Evolutionary conservation across 1,284 basidiomycete genomes (phyloP), one percentile per base, ranked within the genome.

Genomic region (Apiotrichum sp.): DNA sequence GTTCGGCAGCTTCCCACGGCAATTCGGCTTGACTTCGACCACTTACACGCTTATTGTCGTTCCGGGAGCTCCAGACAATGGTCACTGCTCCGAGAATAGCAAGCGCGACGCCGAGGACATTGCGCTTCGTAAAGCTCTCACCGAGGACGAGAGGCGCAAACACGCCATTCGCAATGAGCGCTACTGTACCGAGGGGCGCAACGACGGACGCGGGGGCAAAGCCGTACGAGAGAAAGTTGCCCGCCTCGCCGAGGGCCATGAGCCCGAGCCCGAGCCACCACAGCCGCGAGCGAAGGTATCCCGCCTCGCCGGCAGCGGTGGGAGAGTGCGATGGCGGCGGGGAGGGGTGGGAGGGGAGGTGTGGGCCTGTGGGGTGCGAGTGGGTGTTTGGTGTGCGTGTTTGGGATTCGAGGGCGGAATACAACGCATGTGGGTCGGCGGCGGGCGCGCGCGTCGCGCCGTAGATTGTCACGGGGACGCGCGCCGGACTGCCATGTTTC

Each of bases 261-360:
- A 97, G 79, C 10, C 84, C 67, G 60, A 98, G 86, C 0, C 95
- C 95, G 6, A 83, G 67, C 91, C 93, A 96, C 93, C 93, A 98
- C 58, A 93, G 69, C 69, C 85, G 89, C 6, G 87, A 89, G 63
- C 81, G 84, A 16, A 97, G 78, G 74, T 93, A 95, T 56, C 83
- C 83, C 10, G 70, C 68, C 51, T 76, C 71, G 31, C 62, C 59
- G 16, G 32, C 65, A n/a, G n/a, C n/a, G n/a, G n/a, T n/a, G n/a
- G n/a, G n/a, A 63, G 32, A 50, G 44, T n/a, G 34, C 52, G 43
- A 55, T 16, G 41, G 41, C 7, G 41, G 16, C 55, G 47, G 47
- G 47, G 7, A 6, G 36, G 7, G 7, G 36, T 13, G 36, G 7
- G 36, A 38, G 36, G 13, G 7, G 7, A 38, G 7, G 36, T 13